Base-by-base conservation (phyloP, 2,329 filamentous ascomycete species). In the Bertia moriformis region DNA sequence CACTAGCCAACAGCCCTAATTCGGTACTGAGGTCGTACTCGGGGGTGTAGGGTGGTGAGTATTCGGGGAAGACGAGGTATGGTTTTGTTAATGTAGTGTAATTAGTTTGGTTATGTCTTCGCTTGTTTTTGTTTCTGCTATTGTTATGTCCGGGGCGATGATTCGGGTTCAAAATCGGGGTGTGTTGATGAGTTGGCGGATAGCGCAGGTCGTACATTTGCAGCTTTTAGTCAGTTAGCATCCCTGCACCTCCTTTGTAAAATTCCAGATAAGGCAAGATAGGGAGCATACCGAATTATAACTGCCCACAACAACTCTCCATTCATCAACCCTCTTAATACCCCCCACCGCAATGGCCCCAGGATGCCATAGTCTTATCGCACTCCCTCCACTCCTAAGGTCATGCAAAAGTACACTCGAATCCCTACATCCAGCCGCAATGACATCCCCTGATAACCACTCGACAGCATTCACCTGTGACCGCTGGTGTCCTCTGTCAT, bases 121-220 rank as follows among this genome's bases (percentile, higher is more conserved):
- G 32, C 32, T 35, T 35, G 32, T 15, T 7, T 15, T 35, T 7
- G 32, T 10, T 13, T 7, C 4, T 51, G 52, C 14, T 49, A n/a
- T n/a, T n/a, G n/a, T n/a, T n/a, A n/a, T n/a, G n/a, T n/a, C 49
- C 17, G 40, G 43, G 36, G 55, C 45, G 4, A 52, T 42, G 20
- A 46, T 45, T n/a, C n/a, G n/a, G n/a, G n/a, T n/a, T n/a, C n/a
- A n/a, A n/a, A n/a, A n/a, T n/a, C n/a, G n/a, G n/a, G 24, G 49
- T 51, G n/a, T n/a, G n/a, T n/a, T n/a, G n/a, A n/a, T n/a, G n/a
- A n/a, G n/a, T n/a, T 2, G 51, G 45, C 2, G 54, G 46, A 40
- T 50, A 60, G 17, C 59, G 58, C 19, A 62, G 48, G 40, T 62
- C 59, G 41, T 61, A 62, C 53, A 61, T 60, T 44, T 53, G 49